These are phyloP conservation scores for Colletotrichum tropicicola DNA, from an alignment of 2,329 filamentous ascomycete genomes.

Conservation along the genomic window DNA sequence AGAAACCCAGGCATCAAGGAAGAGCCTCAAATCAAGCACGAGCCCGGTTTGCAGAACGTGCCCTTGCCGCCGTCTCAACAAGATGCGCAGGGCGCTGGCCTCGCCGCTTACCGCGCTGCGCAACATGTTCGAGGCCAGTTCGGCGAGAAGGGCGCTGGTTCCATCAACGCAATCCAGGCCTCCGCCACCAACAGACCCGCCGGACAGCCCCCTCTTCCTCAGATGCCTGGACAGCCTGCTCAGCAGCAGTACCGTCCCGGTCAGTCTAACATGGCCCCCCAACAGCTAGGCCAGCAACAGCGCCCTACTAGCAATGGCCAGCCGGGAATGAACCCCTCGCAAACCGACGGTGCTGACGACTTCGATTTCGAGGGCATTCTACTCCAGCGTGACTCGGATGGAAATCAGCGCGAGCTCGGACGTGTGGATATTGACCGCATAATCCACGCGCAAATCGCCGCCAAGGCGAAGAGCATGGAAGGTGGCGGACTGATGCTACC, in stretches of 20 bases:
- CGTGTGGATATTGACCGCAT: slow-evolving; percentile 73
- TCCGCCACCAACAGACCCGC: slow-evolving; percentile 40
- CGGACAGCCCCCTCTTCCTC: slow-evolving; percentile 41
- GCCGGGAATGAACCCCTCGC: slow-evolving; percentile 39
- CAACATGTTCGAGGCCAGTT: slow-evolving; percentile 67
- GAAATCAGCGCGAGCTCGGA: slow-evolving; percentile 64
- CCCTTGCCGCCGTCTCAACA: slow-evolving; percentile 34
- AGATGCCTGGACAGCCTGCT: slow-evolving; percentile 35
- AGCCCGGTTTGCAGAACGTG: slow-evolving; percentile 48
- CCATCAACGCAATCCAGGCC: slow-evolving; percentile 70
- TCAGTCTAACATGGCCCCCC: background rate
- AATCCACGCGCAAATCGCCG: slow-evolving; percentile 74
- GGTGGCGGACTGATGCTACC: slow-evolving; percentile 81
- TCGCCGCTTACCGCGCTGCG: slow-evolving; percentile 64
- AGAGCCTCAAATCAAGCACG: slow-evolving; percentile 58
- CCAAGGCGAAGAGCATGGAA: slow-evolving; percentile 74
- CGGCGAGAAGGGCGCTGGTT: slow-evolving; percentile 70
- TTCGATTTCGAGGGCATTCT: slow-evolving; percentile 67
- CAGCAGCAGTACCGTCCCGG: slow-evolving; percentile 36
- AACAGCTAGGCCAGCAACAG: slow-evolving; percentile 42
- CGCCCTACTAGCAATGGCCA: slow-evolving; percentile 31
- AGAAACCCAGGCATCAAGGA: slow-evolving; percentile 48
- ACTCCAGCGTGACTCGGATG: slow-evolving; percentile 62
- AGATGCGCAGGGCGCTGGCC: slow-evolving; percentile 35
- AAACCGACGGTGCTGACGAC: slow-evolving; percentile 78